Base-by-base conservation (phyloP, 2,329 filamentous ascomycete genomes). In the Alternaria sp. region DNA sequence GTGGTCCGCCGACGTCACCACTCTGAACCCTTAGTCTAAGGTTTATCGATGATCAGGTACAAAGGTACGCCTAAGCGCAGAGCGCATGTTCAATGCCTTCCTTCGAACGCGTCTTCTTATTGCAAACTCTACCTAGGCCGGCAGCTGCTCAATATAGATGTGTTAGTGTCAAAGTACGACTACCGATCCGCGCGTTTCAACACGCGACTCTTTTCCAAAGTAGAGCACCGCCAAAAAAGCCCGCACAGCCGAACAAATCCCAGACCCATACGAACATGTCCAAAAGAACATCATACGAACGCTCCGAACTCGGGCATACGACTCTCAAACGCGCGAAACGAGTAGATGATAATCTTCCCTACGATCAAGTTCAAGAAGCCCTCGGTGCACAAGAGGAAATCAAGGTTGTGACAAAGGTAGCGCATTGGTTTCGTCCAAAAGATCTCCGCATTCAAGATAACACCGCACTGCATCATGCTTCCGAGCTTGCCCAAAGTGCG, bases 381-480 rank as follows among this genome's bases (percentile, higher is more conserved):
- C 71, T 85, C 5, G 74, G 79, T 21, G 71, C 77, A 7, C 83
- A 82, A 61, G 71, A 80, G 18, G 77, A 77, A 37, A 73, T 78
- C 11, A 75, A 78, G 20, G 72, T 80, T 7, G 77, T 80, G 6
- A 75, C 73, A n/a, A 82, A 79, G 61, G 80, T 85, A 1, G 74
- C 82, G 6, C 83, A 85, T 63, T 86, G 84, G 84, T 86, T 85
- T 66, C 81, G 83, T n/a, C 82, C 80, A 60, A 85, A 85, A 64
- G 84, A 86, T 58, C 70, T 86, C 8, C 79, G 84, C 21, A 81
- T 83, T 49, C 81, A 85, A 50, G 84, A 86, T 64, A 86, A 86
- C 61, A 82, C 76, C n/a, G 82, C 76, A 6, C 72, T 86, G 10
- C 74, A 84, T 45, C 79, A 83, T 44, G 84, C 84, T 5, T 82